phyloP scores from a whole-genome alignment of 306 rosid genomes.

The Glycine latifolia region DNA sequence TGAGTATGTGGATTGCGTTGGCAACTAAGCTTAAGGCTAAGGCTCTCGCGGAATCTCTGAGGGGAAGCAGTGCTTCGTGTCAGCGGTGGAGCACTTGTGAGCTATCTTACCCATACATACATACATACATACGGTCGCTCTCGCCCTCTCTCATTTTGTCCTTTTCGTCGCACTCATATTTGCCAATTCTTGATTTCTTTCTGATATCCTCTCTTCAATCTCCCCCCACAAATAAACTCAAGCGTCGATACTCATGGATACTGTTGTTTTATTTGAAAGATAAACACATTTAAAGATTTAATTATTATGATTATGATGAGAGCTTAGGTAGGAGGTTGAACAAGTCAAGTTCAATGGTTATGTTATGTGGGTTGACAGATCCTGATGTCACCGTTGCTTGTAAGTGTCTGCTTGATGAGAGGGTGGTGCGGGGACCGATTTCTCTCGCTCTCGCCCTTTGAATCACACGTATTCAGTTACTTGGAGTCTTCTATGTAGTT shows the following conservation, averaged over 20 bases:
- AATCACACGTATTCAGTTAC: constrained; percentile 33
- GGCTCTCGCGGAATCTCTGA: not conserved
- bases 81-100: constrained; percentile 36
- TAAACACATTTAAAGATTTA: not conserved
- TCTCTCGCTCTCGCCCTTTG: not conserved
- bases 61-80: constrained; percentile 26
- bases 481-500: constrained; percentile 10
- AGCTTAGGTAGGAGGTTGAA: constrained; percentile 21
- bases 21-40: constrained; percentile 23
- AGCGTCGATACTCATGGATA: not conserved
- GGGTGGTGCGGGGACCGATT: constrained; percentile 34
- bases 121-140: not conserved
- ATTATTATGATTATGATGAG: constrained; percentile 5
- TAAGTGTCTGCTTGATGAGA: constrained; percentile 24
- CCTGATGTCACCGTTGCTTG: constrained; percentile 38
- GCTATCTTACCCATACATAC: not conserved
- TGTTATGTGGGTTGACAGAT: constrained; percentile 21
- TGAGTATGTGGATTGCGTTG: constrained; percentile 36
- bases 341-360: constrained; percentile 30
- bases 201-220: not conserved
- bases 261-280: constrained; percentile 1
- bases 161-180: not conserved
- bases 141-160: constrained; percentile 4
- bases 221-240: not conserved
- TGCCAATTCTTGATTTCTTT: not conserved